phyloP scores from a whole-genome alignment of 179 eudicot genomes.

The Beta lomatogona region DNA sequence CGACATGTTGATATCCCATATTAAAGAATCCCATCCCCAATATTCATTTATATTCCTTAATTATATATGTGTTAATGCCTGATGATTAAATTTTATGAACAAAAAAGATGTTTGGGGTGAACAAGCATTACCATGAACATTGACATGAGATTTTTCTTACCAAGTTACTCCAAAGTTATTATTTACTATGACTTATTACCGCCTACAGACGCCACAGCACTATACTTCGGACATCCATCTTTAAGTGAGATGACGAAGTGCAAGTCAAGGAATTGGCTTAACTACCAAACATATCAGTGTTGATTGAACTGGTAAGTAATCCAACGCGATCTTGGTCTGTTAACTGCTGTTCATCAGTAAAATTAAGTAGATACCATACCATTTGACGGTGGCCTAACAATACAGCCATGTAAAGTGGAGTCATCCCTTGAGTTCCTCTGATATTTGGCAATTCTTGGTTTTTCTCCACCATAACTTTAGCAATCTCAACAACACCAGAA shows the following conservation, averaged over 20 bases:
- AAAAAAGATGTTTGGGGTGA: too few relatives aligned
- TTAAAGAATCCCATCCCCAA: background rate
- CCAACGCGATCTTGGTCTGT: slow-evolving; percentile 17
- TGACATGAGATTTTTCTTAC: too few relatives aligned
- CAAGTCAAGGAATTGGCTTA: background rate
- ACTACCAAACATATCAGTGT: slow-evolving; percentile 29
- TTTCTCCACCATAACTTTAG: slow-evolving; percentile 34
- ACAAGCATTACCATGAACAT: too few relatives aligned
- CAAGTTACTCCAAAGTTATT: too few relatives aligned
- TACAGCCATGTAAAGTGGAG: slow-evolving; percentile 42
- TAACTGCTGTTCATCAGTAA: slow-evolving; percentile 20
- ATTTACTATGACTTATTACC: too few relatives aligned
- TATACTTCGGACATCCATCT: background rate
- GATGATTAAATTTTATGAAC: too few relatives aligned
- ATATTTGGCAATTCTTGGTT: slow-evolving; percentile 25
- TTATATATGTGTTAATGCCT: background rate
- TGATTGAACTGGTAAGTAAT: slow-evolving; percentile 24
- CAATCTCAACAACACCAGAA: slow-evolving; percentile 38
- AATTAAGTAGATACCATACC: slow-evolving; percentile 34
- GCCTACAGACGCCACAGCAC: too few relatives aligned
- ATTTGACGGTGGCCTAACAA: slow-evolving; percentile 37
- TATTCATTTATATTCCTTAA: background rate
- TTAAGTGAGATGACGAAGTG: background rate
- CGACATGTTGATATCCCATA: background rate
- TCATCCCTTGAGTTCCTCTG: slow-evolving; percentile 35